These are phyloP conservation scores for Cercospora sojina DNA, from an alignment of 2,329 filamentous ascomycete genomes.

Conservation along the genomic window DNA sequence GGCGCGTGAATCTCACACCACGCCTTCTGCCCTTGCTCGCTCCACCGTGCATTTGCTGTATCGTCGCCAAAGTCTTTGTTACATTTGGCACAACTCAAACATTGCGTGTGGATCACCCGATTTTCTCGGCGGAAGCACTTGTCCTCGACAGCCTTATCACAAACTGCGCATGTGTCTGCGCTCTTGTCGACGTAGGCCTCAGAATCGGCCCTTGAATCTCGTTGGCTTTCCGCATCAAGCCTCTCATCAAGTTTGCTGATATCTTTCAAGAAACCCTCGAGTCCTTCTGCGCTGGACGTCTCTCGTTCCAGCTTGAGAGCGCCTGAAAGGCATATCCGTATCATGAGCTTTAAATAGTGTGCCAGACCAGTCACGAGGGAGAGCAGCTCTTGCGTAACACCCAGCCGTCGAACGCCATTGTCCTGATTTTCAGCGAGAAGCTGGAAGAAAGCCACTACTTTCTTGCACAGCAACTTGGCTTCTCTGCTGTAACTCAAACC, in stretches of 20 bases:
- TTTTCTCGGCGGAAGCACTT: constrained; percentile 78
- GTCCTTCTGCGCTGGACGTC: constrained; percentile 67
- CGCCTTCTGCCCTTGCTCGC: constrained; percentile 64
- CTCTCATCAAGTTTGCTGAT: constrained; percentile 78
- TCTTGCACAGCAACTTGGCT: constrained; percentile 99
- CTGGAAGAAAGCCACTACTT: constrained; percentile 97
- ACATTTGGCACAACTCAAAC: constrained; percentile 71
- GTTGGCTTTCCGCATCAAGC: constrained; percentile 65
- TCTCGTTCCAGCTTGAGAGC: constrained; percentile 89
- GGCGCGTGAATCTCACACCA: constrained; percentile 59
- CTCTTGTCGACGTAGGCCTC: constrained; percentile 47
- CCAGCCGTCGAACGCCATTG: constrained; percentile 81
- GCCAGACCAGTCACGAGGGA: constrained; percentile 93
- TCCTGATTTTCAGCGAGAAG: constrained; percentile 93
- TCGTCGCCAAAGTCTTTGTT: constrained; percentile 68
- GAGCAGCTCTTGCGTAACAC: constrained; percentile 96
- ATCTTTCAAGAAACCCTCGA: constrained; percentile 80
- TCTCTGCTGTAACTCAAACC: constrained; percentile 89
- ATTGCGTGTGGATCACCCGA: constrained; percentile 78
- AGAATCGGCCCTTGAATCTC: constrained; percentile 44
- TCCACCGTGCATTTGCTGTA: constrained; percentile 70
- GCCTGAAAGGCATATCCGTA: constrained; percentile 93
- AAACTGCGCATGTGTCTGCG: constrained; percentile 75
- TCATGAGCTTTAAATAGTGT: constrained; percentile 95
- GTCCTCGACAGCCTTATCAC: constrained; percentile 87